phyloP scores from a whole-genome alignment of 2,329 filamentous ascomycete genomes.

The Acrocalymma vagum region DNA sequence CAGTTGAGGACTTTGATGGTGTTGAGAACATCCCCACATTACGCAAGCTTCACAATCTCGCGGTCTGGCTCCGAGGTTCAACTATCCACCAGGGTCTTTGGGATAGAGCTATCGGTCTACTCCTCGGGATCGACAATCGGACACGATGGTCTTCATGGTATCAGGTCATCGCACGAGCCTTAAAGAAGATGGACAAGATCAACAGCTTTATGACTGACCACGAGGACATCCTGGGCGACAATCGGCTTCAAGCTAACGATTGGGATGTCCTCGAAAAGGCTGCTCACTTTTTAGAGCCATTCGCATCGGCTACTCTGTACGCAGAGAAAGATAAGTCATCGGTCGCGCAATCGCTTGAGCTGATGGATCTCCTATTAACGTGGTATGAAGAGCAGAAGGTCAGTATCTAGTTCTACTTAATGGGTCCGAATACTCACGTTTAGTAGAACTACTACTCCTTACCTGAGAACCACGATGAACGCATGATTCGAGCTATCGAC shows the following conservation, averaged over 20 bases:
- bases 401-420: background rate
- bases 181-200: constrained; percentile 7
- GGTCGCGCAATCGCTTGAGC: constrained; percentile 3
- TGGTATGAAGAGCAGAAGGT: constrained; percentile 11
- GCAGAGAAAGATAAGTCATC: constrained; percentile 9
- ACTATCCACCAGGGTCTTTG: constrained; percentile 1
- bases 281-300: constrained; percentile 6
- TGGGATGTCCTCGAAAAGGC: constrained; percentile 10
- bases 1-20: background rate
- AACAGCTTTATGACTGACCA: constrained; percentile 6
- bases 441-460: constrained; percentile 5
- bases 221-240: constrained; percentile 2
- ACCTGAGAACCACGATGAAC: constrained; percentile 4
- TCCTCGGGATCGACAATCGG: constrained; percentile 8
- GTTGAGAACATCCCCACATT: constrained; percentile 6
- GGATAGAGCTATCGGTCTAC: background rate
- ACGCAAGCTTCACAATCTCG: constrained; percentile 2
- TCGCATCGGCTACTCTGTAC: constrained; percentile 8
- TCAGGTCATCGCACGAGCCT: constrained; percentile 6
- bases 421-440: constrained; percentile 1
- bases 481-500: constrained; percentile 9
- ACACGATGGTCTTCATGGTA: constrained; percentile 10
- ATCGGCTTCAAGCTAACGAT: constrained; percentile 1
- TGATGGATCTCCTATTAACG: constrained; percentile 6
- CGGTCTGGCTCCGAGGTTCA: constrained; percentile 1